Evolutionary conservation across 768 basidiomycete species (phyloP).

Genomic region (Multifurca ochricompacta): DNA sequence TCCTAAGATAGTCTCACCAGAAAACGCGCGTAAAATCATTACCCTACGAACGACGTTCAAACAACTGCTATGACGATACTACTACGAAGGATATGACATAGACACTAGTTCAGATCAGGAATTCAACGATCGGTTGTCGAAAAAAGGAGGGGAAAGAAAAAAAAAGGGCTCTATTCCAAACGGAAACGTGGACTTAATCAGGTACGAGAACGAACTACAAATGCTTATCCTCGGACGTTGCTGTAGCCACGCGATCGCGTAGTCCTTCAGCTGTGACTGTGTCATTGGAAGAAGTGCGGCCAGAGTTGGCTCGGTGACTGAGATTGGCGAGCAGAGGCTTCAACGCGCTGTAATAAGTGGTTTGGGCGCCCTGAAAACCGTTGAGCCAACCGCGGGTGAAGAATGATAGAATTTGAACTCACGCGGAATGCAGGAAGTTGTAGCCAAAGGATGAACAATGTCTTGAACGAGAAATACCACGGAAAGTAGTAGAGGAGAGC

Average conservation of each 20-base stretch:
- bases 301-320: constrained; percentile 32
- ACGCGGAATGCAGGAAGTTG: constrained; percentile 81
- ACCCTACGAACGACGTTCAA: constrained; percentile 7
- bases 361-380: constrained; percentile 69
- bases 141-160: background rate
- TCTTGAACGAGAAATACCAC: constrained; percentile 94
- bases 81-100: constrained; percentile 1
- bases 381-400: constrained; percentile 1
- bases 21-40: background rate
- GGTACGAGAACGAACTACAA: no score
- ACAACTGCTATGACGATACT: constrained; percentile 10
- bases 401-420: constrained; percentile 27
- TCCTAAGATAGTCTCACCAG: background rate
- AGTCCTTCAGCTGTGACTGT: constrained; percentile 44
- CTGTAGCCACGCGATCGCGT: constrained; percentile 38
- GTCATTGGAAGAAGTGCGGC: constrained; percentile 42
- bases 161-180: background rate
- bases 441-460: constrained; percentile 84
- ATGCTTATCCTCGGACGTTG: constrained; percentile 30
- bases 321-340: constrained; percentile 73
- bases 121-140: constrained; percentile 9
- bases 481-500: constrained; percentile 87
- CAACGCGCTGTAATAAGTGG: constrained; percentile 65
- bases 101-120: background rate
- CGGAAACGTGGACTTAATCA: background rate